A percentile compares a stretch with the other conserved stretches of the same genome.
Evolutionary conservation across 306 rosid genomes (phyloP).

Genomic region (Lathyrus sativus): DNA sequence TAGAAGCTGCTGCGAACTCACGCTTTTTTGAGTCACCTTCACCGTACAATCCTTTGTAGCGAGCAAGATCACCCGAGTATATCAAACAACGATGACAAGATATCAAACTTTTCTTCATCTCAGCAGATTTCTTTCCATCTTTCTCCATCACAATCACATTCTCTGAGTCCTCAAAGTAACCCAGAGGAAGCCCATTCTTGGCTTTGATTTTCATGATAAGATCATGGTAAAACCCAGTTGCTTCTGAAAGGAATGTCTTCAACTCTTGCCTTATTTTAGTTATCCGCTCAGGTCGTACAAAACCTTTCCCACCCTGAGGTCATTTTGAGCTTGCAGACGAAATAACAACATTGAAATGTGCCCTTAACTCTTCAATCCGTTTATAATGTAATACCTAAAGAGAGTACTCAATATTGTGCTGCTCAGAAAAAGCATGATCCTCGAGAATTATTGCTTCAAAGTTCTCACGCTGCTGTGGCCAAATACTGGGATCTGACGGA

Average conservation of each 20-base stretch:
- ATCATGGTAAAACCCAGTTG: conserved; percentile 96
- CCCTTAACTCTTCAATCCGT: conserved; percentile 89
- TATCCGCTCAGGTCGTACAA: conserved; percentile 70
- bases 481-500: conserved; percentile 93
- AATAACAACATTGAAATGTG: conserved; percentile 63
- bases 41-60: conserved; percentile 97
- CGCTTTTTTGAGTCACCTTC: conserved; percentile 79
- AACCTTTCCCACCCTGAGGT: conserved; percentile 62
- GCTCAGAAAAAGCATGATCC: conserved; percentile 89
- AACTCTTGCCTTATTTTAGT: conserved; percentile 81
- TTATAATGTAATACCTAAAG: conserved; percentile 93
- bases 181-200: conserved; percentile 87
- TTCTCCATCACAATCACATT: conserved; percentile 65
- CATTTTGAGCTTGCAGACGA: conserved; percentile 67
- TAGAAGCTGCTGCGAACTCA: conserved; percentile 91
- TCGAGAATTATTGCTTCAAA: conserved; percentile 90
- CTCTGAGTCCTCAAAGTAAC: conserved; percentile 73
- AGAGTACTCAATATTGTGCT: conserved; percentile 78
- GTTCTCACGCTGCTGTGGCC: conserved; percentile 96
- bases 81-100: conserved; percentile 95
- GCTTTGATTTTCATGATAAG: conserved; percentile 86
- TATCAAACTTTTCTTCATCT: conserved; percentile 80
- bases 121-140: conserved; percentile 85
- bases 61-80: conserved; percentile 98
- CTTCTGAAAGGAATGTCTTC: conserved; percentile 94